phyloP scores from a whole-genome alignment of 768 basidiomycete genomes.

The Chiua virens region DNA sequence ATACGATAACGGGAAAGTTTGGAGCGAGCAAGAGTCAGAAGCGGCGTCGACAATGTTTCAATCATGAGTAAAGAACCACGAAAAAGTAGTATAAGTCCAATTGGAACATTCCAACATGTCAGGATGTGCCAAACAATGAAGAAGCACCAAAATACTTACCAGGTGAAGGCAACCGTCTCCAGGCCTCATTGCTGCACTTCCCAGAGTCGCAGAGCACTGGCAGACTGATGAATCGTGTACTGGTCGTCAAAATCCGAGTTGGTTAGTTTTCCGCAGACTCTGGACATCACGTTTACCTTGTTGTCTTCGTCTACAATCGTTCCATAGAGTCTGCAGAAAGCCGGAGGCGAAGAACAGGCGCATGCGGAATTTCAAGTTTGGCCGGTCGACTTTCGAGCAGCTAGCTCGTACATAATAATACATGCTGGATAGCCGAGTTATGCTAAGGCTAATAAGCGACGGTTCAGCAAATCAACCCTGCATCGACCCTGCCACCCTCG shows the following conservation, averaged over 20 bases:
- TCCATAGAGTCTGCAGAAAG: constrained; percentile 5
- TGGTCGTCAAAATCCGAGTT: not conserved
- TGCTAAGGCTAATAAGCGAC: too few species aligned
- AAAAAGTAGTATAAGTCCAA: not conserved
- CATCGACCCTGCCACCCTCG: too few species aligned
- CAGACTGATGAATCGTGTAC: not conserved
- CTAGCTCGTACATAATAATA: too few species aligned
- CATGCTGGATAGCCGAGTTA: too few species aligned
- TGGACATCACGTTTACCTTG: not conserved
- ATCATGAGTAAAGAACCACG: constrained; percentile 5
- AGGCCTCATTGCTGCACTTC: constrained; percentile 4
- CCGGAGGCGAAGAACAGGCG: constrained; percentile 8
- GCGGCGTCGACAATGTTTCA: constrained; percentile 8
- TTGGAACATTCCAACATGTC: constrained; percentile 3
- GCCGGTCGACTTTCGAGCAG: too few species aligned
- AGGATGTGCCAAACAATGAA: too few species aligned
- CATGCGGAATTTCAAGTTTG: not conserved
- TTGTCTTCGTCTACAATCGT: constrained; percentile 4
- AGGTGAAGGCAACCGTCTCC: constrained; percentile 6
- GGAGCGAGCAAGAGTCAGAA: constrained; percentile 2
- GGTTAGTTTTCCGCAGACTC: not conserved
- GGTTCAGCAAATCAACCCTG: too few species aligned
- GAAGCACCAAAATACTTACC: constrained; percentile 15
- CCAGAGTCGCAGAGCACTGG: not conserved
- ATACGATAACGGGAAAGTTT: not conserved